Evolutionary conservation across 306 rosid species (phyloP).

Genomic region (Sicyos edulis): DNA sequence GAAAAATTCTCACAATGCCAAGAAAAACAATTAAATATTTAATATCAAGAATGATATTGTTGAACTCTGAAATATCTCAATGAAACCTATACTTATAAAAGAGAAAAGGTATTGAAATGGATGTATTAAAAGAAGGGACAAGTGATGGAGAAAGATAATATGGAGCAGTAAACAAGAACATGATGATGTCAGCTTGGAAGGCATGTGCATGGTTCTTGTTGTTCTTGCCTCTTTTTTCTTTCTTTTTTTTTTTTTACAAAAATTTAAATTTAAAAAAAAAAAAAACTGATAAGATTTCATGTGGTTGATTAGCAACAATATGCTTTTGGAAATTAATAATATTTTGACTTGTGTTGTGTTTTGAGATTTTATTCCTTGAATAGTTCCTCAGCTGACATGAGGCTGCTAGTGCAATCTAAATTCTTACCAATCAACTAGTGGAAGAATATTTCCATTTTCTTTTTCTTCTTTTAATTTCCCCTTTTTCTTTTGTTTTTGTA

Average conservation of each 20-base stretch:
- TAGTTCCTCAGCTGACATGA: neutral
- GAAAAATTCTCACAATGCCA: too few relatives aligned
- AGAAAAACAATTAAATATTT: too few relatives aligned
- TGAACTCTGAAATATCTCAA: too few relatives aligned
- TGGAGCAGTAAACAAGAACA: neutral
- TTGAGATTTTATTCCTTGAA: conserved; percentile 17
- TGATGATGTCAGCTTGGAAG: conserved; percentile 8
- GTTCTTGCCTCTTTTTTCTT: neutral
- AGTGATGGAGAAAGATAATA: neutral
- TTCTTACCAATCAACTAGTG: neutral
- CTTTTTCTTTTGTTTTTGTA: neutral
- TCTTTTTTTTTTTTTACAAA: neutral
- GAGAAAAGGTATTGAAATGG: neutral
- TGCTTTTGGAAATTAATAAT: neutral
- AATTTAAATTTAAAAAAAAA: neutral
- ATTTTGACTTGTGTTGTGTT: conserved; percentile 6
- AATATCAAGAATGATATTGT: too few relatives aligned
- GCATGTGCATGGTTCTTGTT: conserved; percentile 1
- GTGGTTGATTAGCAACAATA: neutral
- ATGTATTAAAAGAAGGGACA: neutral
- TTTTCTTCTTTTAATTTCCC: too few relatives aligned
- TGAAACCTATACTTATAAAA: neutral
- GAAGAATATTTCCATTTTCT: neutral
- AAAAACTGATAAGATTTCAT: conserved; percentile 10
- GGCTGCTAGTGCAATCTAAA: neutral